Evolutionary conservation across 2,329 filamentous ascomycete species (phyloP).

Genomic region (Aspergillus amoenus): DNA sequence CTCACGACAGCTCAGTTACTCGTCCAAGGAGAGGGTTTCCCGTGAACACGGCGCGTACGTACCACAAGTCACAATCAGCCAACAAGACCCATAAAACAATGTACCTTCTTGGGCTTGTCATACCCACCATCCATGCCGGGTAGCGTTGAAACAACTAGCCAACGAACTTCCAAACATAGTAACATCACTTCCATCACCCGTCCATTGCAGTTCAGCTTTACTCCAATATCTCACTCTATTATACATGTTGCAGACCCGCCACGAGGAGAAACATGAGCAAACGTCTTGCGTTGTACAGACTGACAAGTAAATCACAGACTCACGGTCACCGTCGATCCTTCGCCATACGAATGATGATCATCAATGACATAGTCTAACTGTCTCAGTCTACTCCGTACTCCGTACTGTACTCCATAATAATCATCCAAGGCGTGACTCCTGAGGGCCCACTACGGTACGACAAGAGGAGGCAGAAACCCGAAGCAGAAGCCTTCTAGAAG

Average conservation of each 20-base stretch:
- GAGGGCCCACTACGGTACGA: background rate
- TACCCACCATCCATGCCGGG: background rate
- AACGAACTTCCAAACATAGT: background rate
- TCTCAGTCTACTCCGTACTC: background rate
- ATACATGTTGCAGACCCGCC: background rate
- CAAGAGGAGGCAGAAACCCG: background rate
- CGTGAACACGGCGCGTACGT: background rate
- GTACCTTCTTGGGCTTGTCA: background rate
- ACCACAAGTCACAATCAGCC: background rate
- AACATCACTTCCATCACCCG: background rate
- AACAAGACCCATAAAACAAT: background rate
- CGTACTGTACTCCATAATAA: background rate
- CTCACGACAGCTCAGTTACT: background rate
- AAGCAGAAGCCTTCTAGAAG: conserved; percentile 23
- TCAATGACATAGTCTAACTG: background rate
- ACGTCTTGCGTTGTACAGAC: too few species aligned
- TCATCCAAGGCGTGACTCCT: background rate
- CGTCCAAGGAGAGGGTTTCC: too few species aligned
- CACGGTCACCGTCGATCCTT: background rate
- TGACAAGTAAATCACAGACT: background rate
- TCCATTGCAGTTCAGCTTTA: background rate
- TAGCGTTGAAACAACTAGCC: background rate
- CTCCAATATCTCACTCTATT: background rate
- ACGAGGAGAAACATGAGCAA: background rate
- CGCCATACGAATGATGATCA: background rate